Evolutionary conservation across 2,329 filamentous ascomycete species (phyloP), one percentile per base, ranked within the genome.

Genomic region (Thermoascus crustaceus): DNA sequence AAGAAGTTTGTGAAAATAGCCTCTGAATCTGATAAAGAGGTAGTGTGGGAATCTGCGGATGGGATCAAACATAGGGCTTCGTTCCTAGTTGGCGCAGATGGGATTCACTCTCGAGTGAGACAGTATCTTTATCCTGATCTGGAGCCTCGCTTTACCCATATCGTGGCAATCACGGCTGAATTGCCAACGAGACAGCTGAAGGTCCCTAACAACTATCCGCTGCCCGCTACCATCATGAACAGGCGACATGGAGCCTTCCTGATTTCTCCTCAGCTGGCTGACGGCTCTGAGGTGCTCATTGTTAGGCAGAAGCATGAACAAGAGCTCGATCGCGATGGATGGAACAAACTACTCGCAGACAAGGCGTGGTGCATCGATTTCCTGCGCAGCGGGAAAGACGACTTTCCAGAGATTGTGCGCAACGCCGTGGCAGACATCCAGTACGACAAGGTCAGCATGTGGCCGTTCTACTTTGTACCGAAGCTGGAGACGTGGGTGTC

Each of bases 91-190:
- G 75, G 73, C 0, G 71, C 73, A 0, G 75, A 79, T 39, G 75
- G 75, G 1, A 78, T 78, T 32, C 72, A 78, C 47, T 76, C 73
- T 1, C 60, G 55, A 0, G 69, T 78, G 0, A 64, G 73, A 3
- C 59, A 55, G 3, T 67, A 74, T 27, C 55, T 79, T 0, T 61
- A 69, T 26, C 69, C 73, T 0, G 60, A 66, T 0, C 44, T 71
- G 1, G 49, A 63, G 22, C 68, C 75, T 1, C 60, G 54, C 1
- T 78, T 74, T 46, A 68, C 66, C 1, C 69, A 69, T 22, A 66
- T 69, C n/a, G 46, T 64, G 4, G 64, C 53, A 4, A 58, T 62
- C 22, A 62, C 52, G 11, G 60, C 50, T 19, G 57, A 51, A 1
- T 48, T 60, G 1, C 62, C 63, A 0, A 61, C 53, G 0, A 43